Conservation (phyloP, 2,329 filamentous ascomycete species). For the Diaporthe amygdali region DNA sequence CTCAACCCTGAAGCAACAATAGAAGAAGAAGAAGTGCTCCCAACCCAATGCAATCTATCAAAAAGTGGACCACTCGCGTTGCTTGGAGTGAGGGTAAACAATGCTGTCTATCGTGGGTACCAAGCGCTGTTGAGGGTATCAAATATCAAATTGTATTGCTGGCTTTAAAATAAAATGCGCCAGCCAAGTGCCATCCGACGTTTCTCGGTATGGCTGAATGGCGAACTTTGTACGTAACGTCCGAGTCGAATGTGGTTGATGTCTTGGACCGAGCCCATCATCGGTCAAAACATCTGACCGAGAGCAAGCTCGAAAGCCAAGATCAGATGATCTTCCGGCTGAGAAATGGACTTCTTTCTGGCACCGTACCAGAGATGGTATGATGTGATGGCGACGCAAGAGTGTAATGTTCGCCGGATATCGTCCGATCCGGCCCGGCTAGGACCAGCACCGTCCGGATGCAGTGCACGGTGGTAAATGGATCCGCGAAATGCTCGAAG, state of each 20-base stretch:
- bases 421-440: not conserved
- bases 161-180: not conserved
- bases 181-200: not conserved
- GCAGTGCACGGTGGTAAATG: not conserved
- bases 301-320: no score
- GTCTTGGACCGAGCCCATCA: no score
- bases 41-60: not conserved
- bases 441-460: no score
- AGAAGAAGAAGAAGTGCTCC: not conserved
- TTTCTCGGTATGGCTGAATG: not conserved
- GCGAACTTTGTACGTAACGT: not conserved
- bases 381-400: not conserved
- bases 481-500: not conserved
- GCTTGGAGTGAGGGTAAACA: constrained; percentile 10
- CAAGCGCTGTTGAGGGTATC: constrained; percentile 24
- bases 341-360: not conserved
- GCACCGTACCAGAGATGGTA: not conserved
- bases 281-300: no score
- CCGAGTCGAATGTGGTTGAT: not conserved
- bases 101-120: constrained; percentile 18
- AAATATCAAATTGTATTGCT: not conserved
- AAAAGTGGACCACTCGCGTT: constrained; percentile 8
- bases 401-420: not conserved
- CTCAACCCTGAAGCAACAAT: not conserved
- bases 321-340: not conserved